Base-by-base conservation (phyloP, 306 rosid species). In the Lathyrus oleraceus region DNA sequence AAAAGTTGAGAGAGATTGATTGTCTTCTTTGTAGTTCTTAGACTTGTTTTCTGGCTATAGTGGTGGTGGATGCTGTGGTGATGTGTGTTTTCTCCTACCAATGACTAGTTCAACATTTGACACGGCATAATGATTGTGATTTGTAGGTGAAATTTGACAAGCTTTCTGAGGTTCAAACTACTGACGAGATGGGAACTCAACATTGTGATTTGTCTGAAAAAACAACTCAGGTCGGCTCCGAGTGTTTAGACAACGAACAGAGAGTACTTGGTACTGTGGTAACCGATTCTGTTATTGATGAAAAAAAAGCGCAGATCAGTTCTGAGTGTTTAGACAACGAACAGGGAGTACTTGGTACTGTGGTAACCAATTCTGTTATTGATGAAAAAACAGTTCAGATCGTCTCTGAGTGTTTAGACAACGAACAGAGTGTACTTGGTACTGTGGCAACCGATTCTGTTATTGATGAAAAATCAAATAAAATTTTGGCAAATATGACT, bases 31-130 rank as follows among this genome's bases (percentile, higher is more conserved):
- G 61, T 73, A 60, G 32, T 66, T 67, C 23, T n/a, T 76, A 79
- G 72, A 20, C 57, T 67, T 48, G 3, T 61, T 61, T 72, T 67
- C 35, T 73, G 67, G 73, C 16, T 74, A 62, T 81, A 79, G 86
- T 78, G 82, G 86, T 78, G 82, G 84, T 52, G 43, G 77, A 64
- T 78, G 81, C 60, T 70, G 72, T 32, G 67, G 82, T 14, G 32
- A 8, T 51, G 76, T 52, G 45, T 32, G 54, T 72, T 76, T 70
- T 64, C 64, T 45, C 72, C 13, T 69, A 76, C 38, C 36, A 25
- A 70, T 82, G 79, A 77, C 59, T 61, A 28, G 78, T 76, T 71
- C 71, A 69, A 75, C 64, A 79, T 13, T 56, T 23, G 44, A 44
- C 79, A 15, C 53, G 69, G 65, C 70, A 49, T 43, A 54, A 35